Conservation (phyloP, 1,284 basidiomycete species). For the Apiotrichum domesticum region DNA sequence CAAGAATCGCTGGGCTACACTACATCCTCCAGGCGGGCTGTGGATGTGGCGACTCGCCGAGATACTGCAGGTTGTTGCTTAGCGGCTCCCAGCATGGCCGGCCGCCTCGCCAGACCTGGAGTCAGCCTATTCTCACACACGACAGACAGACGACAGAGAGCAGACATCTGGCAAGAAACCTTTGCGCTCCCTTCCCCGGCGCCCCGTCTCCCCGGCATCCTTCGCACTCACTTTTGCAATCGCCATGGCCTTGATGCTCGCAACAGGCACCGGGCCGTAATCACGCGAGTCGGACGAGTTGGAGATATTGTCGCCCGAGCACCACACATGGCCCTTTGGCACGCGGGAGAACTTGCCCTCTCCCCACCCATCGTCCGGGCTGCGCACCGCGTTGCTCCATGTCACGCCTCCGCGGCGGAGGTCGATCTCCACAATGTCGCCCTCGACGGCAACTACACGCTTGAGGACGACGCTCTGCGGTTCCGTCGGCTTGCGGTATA, state of each 20-base stretch:
- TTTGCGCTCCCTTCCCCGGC: not conserved
- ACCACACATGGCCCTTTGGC: slow-evolving; percentile 83
- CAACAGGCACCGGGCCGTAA: slow-evolving; percentile 87
- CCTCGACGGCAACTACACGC: slow-evolving; percentile 81
- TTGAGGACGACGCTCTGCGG: slow-evolving; percentile 67
- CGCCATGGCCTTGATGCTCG: slow-evolving; percentile 69
- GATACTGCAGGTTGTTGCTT: not conserved
- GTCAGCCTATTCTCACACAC: not conserved
- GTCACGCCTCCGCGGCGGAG: slow-evolving; percentile 52
- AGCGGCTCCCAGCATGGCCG: not conserved
- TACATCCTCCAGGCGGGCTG: not conserved
- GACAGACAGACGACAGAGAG: not conserved
- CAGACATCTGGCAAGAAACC: too few species aligned
- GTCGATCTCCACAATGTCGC: slow-evolving; percentile 83
- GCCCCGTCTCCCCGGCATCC: too few species aligned
- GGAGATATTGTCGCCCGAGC: slow-evolving; percentile 80
- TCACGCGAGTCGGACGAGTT: slow-evolving; percentile 78
- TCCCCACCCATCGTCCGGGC: not conserved
- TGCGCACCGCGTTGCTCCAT: slow-evolving; percentile 13
- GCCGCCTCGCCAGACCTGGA: not conserved
- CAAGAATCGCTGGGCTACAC: too few species aligned
- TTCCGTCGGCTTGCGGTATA: slow-evolving; percentile 69
- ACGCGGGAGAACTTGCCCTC: slow-evolving; percentile 51
- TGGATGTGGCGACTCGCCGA: not conserved
- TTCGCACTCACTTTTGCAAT: slow-evolving; percentile 60